Conservation (phyloP, 139 green algal genomes). For the Coccomyxa sp. region DNA sequence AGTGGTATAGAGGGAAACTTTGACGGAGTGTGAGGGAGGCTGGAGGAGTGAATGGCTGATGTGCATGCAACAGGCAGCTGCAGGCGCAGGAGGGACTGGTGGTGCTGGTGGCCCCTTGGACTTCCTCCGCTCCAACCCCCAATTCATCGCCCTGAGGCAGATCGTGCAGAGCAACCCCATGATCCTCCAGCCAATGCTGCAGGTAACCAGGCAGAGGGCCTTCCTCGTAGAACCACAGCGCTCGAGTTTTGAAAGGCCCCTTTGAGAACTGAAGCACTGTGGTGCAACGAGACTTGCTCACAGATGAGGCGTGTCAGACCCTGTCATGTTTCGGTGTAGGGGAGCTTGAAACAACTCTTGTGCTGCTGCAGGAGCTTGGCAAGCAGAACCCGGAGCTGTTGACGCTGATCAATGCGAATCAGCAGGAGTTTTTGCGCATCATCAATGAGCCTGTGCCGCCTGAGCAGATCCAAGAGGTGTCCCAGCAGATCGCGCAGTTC, state of each 20-base stretch:
- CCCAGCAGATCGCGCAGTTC: not conserved
- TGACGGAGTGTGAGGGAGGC: too few species aligned
- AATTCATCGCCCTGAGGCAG: constrained; percentile 83
- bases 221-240: not conserved
- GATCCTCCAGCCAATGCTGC: constrained; percentile 94
- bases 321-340: too few species aligned
- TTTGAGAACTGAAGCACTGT: too few species aligned
- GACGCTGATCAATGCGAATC: constrained; percentile 80
- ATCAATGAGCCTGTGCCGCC: constrained; percentile 71
- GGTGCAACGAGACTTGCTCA: too few species aligned
- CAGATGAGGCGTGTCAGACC: too few species aligned
- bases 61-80: not conserved
- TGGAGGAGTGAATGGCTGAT: too few species aligned
- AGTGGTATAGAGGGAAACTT: too few species aligned
- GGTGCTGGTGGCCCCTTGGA: constrained; percentile 62
- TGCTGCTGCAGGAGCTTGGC: constrained; percentile 76
- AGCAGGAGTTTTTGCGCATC: constrained; percentile 88
- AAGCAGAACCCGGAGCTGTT: constrained; percentile 84
- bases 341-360: not conserved
- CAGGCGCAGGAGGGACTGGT: constrained; percentile 22
- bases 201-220: constrained; percentile 16
- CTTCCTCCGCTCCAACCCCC: constrained; percentile 70
- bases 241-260: too few species aligned
- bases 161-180: constrained; percentile 87
- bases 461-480: not conserved